phyloP scores from a whole-genome alignment of 139 green algal species.

The Nannochloris sp. region DNA sequence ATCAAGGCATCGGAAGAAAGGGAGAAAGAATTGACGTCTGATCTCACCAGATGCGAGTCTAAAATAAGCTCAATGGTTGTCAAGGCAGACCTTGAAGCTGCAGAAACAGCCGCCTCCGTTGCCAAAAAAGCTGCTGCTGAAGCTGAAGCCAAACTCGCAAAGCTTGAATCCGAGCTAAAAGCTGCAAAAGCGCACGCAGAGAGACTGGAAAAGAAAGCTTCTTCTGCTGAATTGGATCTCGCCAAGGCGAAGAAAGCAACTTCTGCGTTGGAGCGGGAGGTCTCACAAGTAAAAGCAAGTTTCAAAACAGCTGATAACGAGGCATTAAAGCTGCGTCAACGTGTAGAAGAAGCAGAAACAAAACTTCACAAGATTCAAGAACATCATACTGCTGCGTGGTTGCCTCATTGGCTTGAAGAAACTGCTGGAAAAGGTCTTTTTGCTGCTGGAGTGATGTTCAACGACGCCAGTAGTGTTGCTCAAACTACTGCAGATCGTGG shows the following conservation, averaged over 20 bases:
- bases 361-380: neutral
- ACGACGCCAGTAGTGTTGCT: too few species aligned
- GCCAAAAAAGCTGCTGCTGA: slow-evolving; percentile 2
- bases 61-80: neutral
- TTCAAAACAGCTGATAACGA: neutral
- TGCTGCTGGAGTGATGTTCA: too few species aligned
- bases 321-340: neutral
- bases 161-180: neutral
- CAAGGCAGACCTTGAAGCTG: neutral
- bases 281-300: neutral
- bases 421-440: neutral
- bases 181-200: neutral
- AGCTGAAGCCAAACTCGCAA: neutral
- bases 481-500: neutral
- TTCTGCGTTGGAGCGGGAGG: neutral
- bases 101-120: neutral
- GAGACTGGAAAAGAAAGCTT: neutral
- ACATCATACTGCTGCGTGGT: neutral
- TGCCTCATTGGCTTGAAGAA: neutral
- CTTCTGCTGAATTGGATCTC: neutral
- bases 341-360: neutral
- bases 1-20: neutral
- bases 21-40: neutral
- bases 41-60: neutral
- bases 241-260: neutral